Base-by-base conservation (phyloP, 305 asterid species). In the Fraxinus paxiana region DNA sequence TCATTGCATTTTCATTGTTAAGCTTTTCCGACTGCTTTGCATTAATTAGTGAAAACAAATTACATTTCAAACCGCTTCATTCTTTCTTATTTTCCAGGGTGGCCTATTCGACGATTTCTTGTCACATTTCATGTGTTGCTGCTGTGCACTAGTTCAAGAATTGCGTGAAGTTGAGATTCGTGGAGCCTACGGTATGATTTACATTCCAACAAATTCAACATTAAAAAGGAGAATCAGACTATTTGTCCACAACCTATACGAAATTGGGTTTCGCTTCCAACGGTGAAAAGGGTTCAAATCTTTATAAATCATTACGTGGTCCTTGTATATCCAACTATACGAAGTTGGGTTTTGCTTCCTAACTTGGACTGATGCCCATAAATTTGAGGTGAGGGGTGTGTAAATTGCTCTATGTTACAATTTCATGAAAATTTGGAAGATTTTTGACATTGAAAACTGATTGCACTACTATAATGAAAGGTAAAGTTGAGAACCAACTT, bases 71-170 rank as follows among this genome's bases (percentile, higher is more conserved):
- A 67, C 6, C 13, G 35, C 73, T 28, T 9, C 73, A 28, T 67
- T 13, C 20, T 26, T 28, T 12, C 37, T 80, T 67, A 18, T 79
- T 15, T 46, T 77, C 43, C 78, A 81, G 87, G 87, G 87, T 77
- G 84, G 87, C 54, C 35, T 73, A 41, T 73, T 56, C 24, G 84
- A 84, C 77, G 87, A 84, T 77, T 84, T 73, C 77, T 78, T 77
- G 56, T 71, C 87, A 59, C 84, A 84, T 77, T 71, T 81, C 12
- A 73, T 81, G 71, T 84, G 87, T 15, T 81, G 87, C 78, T 84
- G 87, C 43, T 84, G 84, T 46, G 82, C 87, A 30, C 35, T 84
- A 79, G 82, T 81, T 73, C 87, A 84, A 84, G 87, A 77, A 71
- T 84, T 82, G 87, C 84, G 75, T 33, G 87, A 81, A 77, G 77